Percentiles rank a stretch among this genome's conserved stretches.
phyloP scores from a whole-genome alignment of 2,329 filamentous ascomycete species.

The Dendrostoma leiphaemia region DNA sequence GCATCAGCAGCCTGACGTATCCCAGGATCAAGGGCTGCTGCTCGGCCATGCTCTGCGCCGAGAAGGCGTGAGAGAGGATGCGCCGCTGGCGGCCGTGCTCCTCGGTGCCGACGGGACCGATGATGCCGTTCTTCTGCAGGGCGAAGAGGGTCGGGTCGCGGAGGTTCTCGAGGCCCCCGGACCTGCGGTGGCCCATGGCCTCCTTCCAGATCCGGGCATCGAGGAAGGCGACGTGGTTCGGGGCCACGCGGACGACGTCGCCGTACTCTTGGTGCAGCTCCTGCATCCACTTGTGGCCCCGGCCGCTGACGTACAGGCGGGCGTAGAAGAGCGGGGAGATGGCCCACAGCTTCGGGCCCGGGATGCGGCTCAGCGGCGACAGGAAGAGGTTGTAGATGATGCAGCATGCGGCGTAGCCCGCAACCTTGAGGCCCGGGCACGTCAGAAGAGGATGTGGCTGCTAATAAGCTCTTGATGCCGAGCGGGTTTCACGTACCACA shows the following conservation, averaged over 20 bases:
- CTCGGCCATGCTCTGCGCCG: slow-evolving; percentile 7
- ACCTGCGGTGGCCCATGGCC: slow-evolving; percentile 7
- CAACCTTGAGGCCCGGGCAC: too few relatives aligned
- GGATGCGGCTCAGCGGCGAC: slow-evolving; percentile 5
- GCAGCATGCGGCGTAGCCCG: background rate
- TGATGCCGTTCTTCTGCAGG: background rate
- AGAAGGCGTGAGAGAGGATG: slow-evolving; percentile 10
- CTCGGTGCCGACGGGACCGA: background rate
- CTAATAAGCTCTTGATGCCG: too few relatives aligned
- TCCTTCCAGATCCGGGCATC: slow-evolving; percentile 12
- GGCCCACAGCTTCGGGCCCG: slow-evolving; percentile 13
- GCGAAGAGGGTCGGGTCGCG: slow-evolving; percentile 3
- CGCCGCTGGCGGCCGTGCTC: slow-evolving; percentile 8
- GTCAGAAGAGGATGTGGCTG: background rate
- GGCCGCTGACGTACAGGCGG: background rate
- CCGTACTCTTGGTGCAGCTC: slow-evolving; percentile 12
- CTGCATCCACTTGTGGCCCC: slow-evolving; percentile 1
- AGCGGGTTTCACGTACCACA: background rate
- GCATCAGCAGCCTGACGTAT: slow-evolving; percentile 18
- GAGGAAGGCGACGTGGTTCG: background rate
- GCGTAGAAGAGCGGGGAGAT: slow-evolving; percentile 1
- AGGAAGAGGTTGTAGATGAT: slow-evolving; percentile 16
- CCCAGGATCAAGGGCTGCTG: slow-evolving; percentile 11
- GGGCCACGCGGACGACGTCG: slow-evolving; percentile 5
- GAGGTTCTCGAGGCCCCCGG: slow-evolving; percentile 3